Evolutionary conservation across 1,139 yeast species (phyloP), one percentile per base, ranked within the genome.

Genomic region (Yamadazyma aaseri): DNA sequence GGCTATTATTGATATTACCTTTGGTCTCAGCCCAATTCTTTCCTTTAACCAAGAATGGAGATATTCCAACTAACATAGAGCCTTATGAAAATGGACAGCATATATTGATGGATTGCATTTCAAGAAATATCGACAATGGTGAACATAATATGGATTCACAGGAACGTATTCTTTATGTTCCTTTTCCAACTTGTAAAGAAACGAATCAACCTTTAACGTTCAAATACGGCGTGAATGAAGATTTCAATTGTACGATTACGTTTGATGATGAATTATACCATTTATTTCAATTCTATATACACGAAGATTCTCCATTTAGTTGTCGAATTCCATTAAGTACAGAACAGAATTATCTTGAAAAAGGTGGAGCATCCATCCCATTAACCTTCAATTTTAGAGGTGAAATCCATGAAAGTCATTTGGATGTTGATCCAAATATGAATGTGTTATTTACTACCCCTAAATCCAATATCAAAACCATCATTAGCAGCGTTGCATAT

Each of bases 291-390:
- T 63, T 83, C 34, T 82, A 83, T 50, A 65, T 84, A 35, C 94
- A 84, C 53, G 85, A 82, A 54, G 94, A 84, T 54, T 81, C 73
- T 3, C 94, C 94, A 17, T 78, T 79, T 51, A 73, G 85, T 38
- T 84, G 94, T 55, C 65, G 85, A 38, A 49, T 81, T 17, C 83
- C 84, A 3, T 47, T 73, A 29, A 63, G 73, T 38, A 63, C 68
- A 8, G 73, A 71, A 35, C 53, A 61, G 17, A 56, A 68, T 41
- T 61, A 62, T 32, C 51, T 64, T 34, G 74, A 66, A 40, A 59
- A 63, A 42, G 75, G 79, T 1, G 79, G 77, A 1, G 76, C 79
- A 3, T 65, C 52, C 28, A 56, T 83, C 7, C 92, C 92, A 2
- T 56, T 84, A 36, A 74, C 81, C 2, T 68, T 84, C 53, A 77